Evolutionary conservation across 2,329 filamentous ascomycete species (phyloP), one percentile per base, ranked within the genome.

Genomic region (Cordyceps farinosa): DNA sequence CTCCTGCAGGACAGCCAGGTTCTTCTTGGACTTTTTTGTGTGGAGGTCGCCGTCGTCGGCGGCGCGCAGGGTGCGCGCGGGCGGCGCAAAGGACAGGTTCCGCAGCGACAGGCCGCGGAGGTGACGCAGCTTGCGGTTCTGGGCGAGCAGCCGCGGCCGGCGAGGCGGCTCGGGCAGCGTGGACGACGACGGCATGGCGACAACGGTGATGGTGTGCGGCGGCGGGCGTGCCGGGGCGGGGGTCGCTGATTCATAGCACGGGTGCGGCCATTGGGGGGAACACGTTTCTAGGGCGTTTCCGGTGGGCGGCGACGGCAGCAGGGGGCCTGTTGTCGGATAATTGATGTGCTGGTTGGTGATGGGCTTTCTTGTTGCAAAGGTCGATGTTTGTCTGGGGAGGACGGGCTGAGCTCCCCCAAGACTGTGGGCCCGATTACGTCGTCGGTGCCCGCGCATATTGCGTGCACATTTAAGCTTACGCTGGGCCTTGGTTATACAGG

Each of bases 111-210:
- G 86, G 68, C 91, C 92, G 70, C 91, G 88, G 5, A 97, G 84
- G 79, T 97, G 93, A 61, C 94, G 88, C 60, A 98, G 82, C 74
- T 90, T 92, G 74, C 92, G 90, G 75, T 97, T 97, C 82, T 95
- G 84, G 22, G 85, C 79, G 36, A 87, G 77, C 66, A 89, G 79
- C 48, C 82, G 79, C 47, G 84, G 82, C 47, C 80, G 77, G 52
- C 75, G 74, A 38, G 73, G 72, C 30, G 59, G 44, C 69, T 77
- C 75, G 64, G 73, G 70, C 65, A 77, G 69, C 65, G 72, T 7
- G 1, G 30, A 15, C 10, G 55, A 40, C 55, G 44, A 38, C 34
- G 51, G 76, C 75, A 77, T 77, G 17, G 36, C 44, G 40, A 17
- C 22, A n/a, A 15, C 40, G 50, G 27, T 10, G 36, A 47, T 27